A percentile compares a stretch with the other conserved stretches of the same genome.
Evolutionary conservation across 352 stramenopile genomes (phyloP).

Genomic region (Hyaloperonospora brassicae): DNA sequence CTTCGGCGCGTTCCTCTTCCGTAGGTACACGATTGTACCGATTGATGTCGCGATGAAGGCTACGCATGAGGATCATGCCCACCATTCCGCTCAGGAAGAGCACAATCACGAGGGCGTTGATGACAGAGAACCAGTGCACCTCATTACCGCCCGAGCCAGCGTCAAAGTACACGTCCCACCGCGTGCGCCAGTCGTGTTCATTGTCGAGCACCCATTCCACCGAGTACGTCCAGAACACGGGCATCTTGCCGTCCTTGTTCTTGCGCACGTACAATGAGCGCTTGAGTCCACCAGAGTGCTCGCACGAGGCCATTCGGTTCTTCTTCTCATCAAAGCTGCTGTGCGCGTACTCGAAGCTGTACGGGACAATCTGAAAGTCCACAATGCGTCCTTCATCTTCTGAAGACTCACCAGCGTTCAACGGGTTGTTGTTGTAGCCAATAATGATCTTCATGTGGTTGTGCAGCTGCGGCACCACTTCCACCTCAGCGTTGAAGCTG

Average conservation of each 20-base stretch:
- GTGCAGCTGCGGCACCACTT: slow-evolving; percentile 90
- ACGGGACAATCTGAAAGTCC: slow-evolving; percentile 96
- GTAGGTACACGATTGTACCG: slow-evolving; percentile 95
- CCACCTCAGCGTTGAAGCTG: slow-evolving; percentile 85
- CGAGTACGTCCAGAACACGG: slow-evolving; percentile 96
- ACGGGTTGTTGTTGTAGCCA: slow-evolving; percentile 91
- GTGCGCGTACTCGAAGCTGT: slow-evolving; percentile 92
- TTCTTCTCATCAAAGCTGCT: slow-evolving; percentile 49
- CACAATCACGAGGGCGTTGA: slow-evolving; percentile 99
- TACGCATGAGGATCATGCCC: slow-evolving; percentile 97
- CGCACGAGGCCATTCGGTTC: slow-evolving; percentile 72
- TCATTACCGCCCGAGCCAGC: slow-evolving; percentile 85
- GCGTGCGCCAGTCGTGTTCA: slow-evolving; percentile 94
- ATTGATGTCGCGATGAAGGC: slow-evolving; percentile 95
- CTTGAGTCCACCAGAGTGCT: slow-evolving; percentile 57
- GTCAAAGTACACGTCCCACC: slow-evolving; percentile 99
- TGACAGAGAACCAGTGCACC: slow-evolving; percentile 99
- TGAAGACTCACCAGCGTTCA: slow-evolving; percentile 35
- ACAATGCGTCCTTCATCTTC: slow-evolving; percentile 93
- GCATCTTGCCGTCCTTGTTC: slow-evolving; percentile 73
- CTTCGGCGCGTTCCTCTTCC: slow-evolving; percentile 95
- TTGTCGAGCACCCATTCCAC: slow-evolving; percentile 94
- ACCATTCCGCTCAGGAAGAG: slow-evolving; percentile 99
- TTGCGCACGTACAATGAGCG: slow-evolving; percentile 75
- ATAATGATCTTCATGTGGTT: slow-evolving; percentile 99